Conservation (phyloP, 2,329 filamentous ascomycete genomes). For the Cytospora leucostoma region DNA sequence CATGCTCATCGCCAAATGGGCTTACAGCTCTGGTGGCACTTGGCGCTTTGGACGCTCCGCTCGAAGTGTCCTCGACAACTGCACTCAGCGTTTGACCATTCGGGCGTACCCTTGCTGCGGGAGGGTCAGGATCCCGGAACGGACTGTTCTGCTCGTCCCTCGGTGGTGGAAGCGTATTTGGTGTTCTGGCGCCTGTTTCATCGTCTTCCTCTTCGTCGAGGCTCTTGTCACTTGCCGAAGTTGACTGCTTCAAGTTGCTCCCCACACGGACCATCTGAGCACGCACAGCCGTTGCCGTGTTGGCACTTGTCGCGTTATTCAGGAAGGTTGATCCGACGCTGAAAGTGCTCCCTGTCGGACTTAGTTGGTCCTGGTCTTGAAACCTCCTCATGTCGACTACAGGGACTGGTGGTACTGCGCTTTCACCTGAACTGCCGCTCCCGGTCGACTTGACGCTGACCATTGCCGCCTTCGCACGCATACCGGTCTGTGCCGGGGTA, state of each 20-base stretch:
- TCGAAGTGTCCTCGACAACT: constrained; percentile 56
- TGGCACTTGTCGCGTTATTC: constrained; percentile 58
- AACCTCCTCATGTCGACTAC: constrained; percentile 67
- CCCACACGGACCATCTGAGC: constrained; percentile 62
- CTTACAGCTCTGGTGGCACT: constrained; percentile 42
- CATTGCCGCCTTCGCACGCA: constrained; percentile 85
- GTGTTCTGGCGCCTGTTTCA: constrained; percentile 38
- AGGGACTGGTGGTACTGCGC: constrained; percentile 68
- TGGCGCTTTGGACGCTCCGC: constrained; percentile 41
- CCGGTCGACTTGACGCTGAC: constrained; percentile 83
- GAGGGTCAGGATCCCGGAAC: constrained; percentile 62
- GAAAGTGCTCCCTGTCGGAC: constrained; percentile 58
- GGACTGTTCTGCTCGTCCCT: constrained; percentile 57
- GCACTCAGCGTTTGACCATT: constrained; percentile 54
- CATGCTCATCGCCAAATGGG: constrained; percentile 61
- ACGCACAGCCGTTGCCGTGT: constrained; percentile 57
- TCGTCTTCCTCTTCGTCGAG: constrained; percentile 31
- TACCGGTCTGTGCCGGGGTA: constrained; percentile 81
- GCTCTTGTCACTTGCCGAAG: constrained; percentile 34
- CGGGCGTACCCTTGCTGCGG: constrained; percentile 37
- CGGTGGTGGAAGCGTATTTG: constrained; percentile 51
- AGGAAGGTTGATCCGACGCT: constrained; percentile 70
- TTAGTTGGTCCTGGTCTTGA: constrained; percentile 50
- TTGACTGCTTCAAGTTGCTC: constrained; percentile 49
- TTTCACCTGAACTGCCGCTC: constrained; percentile 53